A percentile compares a stretch with the other conserved stretches of the same genome.
Evolutionary conservation across 345 rosid genomes (phyloP).

Genomic region (Arabidopsis arenosa): DNA sequence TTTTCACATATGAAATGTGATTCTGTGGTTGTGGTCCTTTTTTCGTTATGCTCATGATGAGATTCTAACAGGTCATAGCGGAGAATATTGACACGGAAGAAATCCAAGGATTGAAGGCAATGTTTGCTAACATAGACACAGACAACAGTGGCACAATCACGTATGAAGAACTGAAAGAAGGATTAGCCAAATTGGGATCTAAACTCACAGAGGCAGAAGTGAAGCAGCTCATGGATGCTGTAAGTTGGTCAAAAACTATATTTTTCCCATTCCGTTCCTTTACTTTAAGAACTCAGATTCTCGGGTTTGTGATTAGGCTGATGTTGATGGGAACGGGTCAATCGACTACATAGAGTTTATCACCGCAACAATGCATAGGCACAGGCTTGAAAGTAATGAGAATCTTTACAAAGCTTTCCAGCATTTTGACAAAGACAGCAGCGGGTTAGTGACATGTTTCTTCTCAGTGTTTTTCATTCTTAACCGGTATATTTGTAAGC

Average conservation of each 20-base stretch:
- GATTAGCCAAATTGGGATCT: constrained; percentile 88
- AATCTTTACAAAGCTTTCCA: constrained; percentile 89
- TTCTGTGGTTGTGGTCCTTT: neutral
- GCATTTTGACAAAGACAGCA: constrained; percentile 88
- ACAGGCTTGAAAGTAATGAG: constrained; percentile 82
- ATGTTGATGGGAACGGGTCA: constrained; percentile 89
- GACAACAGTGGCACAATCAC: constrained; percentile 92
- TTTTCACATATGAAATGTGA: constrained; percentile 18
- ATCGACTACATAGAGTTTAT: constrained; percentile 96
- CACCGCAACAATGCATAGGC: constrained; percentile 92
- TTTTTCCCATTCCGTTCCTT: constrained; percentile 7
- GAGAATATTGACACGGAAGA: constrained; percentile 83
- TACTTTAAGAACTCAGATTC: neutral
- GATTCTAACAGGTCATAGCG: constrained; percentile 69
- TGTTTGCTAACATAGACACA: constrained; percentile 88
- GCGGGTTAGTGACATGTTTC: constrained; percentile 60
- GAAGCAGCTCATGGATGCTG: constrained; percentile 93
- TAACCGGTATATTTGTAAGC: neutral
- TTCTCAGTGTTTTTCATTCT: neutral
- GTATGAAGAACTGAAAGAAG: constrained; percentile 82
- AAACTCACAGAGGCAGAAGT: constrained; percentile 87
- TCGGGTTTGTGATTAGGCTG: constrained; percentile 61
- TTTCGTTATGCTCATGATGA: constrained; percentile 3
- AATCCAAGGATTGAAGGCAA: constrained; percentile 78
- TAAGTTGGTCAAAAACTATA: constrained; percentile 44